A percentile compares a stretch with the other conserved stretches of the same genome.
Conservation (phyloP, 768 basidiomycete species). For the Trametes coccinea region DNA sequence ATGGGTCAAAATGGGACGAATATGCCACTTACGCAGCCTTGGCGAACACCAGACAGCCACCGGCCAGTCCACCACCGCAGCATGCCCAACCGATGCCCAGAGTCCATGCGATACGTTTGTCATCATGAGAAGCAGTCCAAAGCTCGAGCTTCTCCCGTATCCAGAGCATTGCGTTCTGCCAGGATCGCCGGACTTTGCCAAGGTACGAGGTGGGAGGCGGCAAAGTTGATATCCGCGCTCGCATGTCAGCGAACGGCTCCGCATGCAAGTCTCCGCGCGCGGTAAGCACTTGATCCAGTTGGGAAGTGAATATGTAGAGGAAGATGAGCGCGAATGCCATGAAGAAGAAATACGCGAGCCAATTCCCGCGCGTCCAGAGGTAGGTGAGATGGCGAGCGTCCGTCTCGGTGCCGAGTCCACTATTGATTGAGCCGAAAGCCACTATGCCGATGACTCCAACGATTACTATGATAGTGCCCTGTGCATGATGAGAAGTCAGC, state of each 20-base stretch:
- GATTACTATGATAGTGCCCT: constrained; percentile 85
- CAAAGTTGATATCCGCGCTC: constrained; percentile 28
- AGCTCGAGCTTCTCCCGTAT: constrained; percentile 64
- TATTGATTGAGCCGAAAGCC: constrained; percentile 82
- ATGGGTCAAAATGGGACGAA: background rate
- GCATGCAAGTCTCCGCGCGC: constrained; percentile 71
- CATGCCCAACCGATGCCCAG: constrained; percentile 95
- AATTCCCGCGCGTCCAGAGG: constrained; percentile 84
- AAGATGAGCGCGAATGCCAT: constrained; percentile 69
- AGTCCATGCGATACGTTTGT: constrained; percentile 86
- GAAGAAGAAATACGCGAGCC: constrained; percentile 88
- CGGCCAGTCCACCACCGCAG: constrained; percentile 87
- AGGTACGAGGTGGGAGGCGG: constrained; percentile 30
- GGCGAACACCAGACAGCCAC: constrained; percentile 85
- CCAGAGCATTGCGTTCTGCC: constrained; percentile 51
- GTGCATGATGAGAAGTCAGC: constrained; percentile 1
- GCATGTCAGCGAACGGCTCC: constrained; percentile 49
- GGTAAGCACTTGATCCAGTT: constrained; percentile 72
- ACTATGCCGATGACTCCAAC: constrained; percentile 87
- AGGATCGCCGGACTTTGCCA: constrained; percentile 39
- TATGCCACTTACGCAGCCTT: constrained; percentile 58
- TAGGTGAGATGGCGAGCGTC: constrained; percentile 73
- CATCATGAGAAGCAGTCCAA: constrained; percentile 79
- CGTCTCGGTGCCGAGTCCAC: constrained; percentile 73
- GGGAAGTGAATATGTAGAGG: constrained; percentile 65